phyloP scores from a whole-genome alignment of 163 green algal species.

The Chlamydomonas reinhardtii region DNA sequence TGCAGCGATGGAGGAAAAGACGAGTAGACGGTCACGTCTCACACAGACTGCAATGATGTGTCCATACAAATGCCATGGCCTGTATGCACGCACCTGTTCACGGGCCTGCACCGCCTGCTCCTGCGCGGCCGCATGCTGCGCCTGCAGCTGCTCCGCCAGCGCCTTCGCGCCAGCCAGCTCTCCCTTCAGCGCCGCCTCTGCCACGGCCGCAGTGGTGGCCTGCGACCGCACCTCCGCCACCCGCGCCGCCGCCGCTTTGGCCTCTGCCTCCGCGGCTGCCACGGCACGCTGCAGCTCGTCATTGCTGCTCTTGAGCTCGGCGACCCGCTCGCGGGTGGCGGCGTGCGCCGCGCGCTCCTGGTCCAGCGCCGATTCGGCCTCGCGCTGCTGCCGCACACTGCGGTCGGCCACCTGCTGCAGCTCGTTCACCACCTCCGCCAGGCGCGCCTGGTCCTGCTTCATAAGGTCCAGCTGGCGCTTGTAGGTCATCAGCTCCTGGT shows the following conservation, averaged over 20 bases:
- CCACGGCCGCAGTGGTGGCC: neutral
- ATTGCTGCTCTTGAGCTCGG: neutral
- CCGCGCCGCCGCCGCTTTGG: neutral
- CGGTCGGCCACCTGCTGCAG: conserved; percentile 15
- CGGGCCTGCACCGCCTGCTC: conserved; percentile 8
- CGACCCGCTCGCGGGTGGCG: conserved; percentile 1
- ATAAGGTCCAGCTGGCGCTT: too few relatives aligned
- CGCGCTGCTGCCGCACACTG: neutral
- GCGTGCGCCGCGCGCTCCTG: conserved; percentile 14
- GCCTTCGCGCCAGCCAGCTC: conserved; percentile 19
- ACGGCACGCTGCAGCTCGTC: neutral
- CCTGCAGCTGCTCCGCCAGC: conserved; percentile 16
- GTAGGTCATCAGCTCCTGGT: neutral
- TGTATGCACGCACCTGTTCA: conserved; percentile 15
- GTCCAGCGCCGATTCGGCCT: conserved; percentile 23
- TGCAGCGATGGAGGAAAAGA: neutral
- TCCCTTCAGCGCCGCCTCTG: neutral
- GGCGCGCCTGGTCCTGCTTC: neutral
- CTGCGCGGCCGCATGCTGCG: neutral
- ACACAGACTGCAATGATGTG: too few relatives aligned
- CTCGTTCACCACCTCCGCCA: neutral
- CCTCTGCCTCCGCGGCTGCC: neutral
- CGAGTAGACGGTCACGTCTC: too few relatives aligned
- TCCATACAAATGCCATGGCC: too few relatives aligned
- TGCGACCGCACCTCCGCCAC: conserved; percentile 1